Percentiles rank a stretch among this genome's conserved stretches.
Conservation (phyloP, 2,329 filamentous ascomycete genomes). For the Colletotrichum tamarilloi region DNA sequence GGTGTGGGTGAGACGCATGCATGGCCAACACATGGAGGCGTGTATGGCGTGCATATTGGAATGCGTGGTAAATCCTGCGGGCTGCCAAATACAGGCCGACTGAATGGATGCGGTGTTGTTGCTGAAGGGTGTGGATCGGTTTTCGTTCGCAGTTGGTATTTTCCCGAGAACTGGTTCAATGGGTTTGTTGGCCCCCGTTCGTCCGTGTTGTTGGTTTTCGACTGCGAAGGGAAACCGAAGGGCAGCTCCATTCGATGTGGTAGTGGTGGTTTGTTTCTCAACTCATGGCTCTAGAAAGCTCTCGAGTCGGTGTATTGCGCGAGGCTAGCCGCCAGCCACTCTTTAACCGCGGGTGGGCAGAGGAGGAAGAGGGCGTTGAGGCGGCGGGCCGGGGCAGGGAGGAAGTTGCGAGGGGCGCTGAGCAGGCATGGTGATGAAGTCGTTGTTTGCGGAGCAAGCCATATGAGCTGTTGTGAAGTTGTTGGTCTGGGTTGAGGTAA, state of each 20-base stretch:
- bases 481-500: slow-evolving; percentile 32
- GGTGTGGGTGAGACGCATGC: slow-evolving; percentile 23
- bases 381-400: slow-evolving; percentile 74
- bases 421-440: slow-evolving; percentile 61
- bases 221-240: slow-evolving; percentile 5
- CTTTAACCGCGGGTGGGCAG: slow-evolving; percentile 71
- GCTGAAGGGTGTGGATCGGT: not conserved
- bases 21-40: slow-evolving; percentile 28
- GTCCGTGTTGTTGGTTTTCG: not conserved
- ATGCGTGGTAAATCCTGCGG: slow-evolving; percentile 4
- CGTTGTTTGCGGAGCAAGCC: slow-evolving; percentile 35
- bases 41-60: slow-evolving; percentile 28
- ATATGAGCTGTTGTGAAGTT: slow-evolving; percentile 30
- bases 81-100: slow-evolving; percentile 9
- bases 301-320: slow-evolving; percentile 12
- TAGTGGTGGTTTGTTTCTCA: not conserved
- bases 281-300: slow-evolving; percentile 1
- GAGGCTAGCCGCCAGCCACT: slow-evolving; percentile 11
- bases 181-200: not conserved
- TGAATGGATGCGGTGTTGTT: not conserved
- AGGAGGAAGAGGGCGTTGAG: slow-evolving; percentile 72
- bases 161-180: not conserved
- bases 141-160: slow-evolving; percentile 25
- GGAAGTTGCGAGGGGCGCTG: slow-evolving; percentile 74
- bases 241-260: not conserved